phyloP scores from a whole-genome alignment of 345 rosid species.

The Salix purpurea region DNA sequence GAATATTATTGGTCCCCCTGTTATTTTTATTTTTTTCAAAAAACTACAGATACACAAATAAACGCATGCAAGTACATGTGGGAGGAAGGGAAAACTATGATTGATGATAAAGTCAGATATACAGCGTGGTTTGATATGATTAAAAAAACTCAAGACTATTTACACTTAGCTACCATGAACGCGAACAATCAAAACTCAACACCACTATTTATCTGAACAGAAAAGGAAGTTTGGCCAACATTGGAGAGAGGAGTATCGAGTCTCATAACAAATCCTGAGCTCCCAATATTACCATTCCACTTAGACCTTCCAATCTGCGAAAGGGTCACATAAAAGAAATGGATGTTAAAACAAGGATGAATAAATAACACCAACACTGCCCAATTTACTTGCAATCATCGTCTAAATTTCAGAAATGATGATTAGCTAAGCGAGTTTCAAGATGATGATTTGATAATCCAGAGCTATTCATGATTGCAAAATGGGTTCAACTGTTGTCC shows the following conservation, averaged over 20 bases:
- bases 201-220: slow-evolving; percentile 71
- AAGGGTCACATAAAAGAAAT: background rate
- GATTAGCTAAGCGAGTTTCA: background rate
- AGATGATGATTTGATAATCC: background rate
- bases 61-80: background rate
- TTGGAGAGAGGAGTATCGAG: slow-evolving; percentile 63
- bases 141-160: slow-evolving; percentile 9
- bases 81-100: background rate
- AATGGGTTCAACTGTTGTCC: background rate
- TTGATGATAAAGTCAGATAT: background rate
- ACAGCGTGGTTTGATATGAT: background rate
- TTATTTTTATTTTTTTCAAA: too few relatives aligned
- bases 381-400: too few relatives aligned
- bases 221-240: slow-evolving; percentile 63
- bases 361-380: background rate
- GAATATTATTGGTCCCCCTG: background rate
- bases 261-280: slow-evolving; percentile 71
- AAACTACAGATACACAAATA: background rate
- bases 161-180: slow-evolving; percentile 29
- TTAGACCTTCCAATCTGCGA: slow-evolving; percentile 87
- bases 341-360: background rate
- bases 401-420: background rate
- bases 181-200: slow-evolving; percentile 62
- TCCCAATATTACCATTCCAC: slow-evolving; percentile 86
- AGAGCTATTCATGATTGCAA: too few relatives aligned